These are phyloP conservation scores for Salix caprea DNA, from an alignment of 345 rosid genomes.

Conservation along the genomic window DNA sequence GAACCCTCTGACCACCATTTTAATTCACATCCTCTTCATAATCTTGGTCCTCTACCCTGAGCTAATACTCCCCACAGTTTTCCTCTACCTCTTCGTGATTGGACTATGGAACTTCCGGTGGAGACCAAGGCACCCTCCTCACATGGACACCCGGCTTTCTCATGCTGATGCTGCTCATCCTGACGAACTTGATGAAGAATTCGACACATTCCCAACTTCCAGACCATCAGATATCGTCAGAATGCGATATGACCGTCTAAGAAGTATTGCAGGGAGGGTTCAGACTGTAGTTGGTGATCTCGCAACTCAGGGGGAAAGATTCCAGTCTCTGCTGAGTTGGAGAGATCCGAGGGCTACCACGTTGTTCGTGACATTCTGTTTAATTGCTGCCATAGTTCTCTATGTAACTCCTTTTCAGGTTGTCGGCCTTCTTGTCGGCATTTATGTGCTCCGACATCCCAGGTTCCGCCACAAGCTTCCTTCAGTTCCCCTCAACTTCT, in stretches of 20 bases:
- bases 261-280: slow-evolving; percentile 29
- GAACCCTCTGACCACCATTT: slow-evolving; percentile 27
- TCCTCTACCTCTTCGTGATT: slow-evolving; percentile 29
- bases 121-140: slow-evolving; percentile 28
- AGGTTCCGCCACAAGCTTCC: slow-evolving; percentile 33
- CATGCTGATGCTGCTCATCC: slow-evolving; percentile 27
- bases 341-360: slow-evolving; percentile 34
- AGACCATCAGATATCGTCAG: slow-evolving; percentile 20
- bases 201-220: slow-evolving; percentile 27
- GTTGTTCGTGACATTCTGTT: slow-evolving; percentile 23
- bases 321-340: slow-evolving; percentile 32
- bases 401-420: slow-evolving; percentile 33
- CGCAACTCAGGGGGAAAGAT: slow-evolving; percentile 32
- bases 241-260: slow-evolving; percentile 28
- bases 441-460: slow-evolving; percentile 24
- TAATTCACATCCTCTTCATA: slow-evolving; percentile 28
- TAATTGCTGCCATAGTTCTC: slow-evolving; percentile 22
- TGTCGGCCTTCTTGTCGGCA: slow-evolving; percentile 21
- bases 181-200: slow-evolving; percentile 29
- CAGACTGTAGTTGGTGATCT: slow-evolving; percentile 30
- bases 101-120: slow-evolving; percentile 27
- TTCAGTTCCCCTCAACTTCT: slow-evolving; percentile 29
- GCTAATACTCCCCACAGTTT: slow-evolving; percentile 26
- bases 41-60: slow-evolving; percentile 30
- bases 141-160: slow-evolving; percentile 27